Evolutionary conservation across 495 filamentous ascomycete species (phyloP), one percentile per base, ranked within the genome.

Genomic region (Trypethelium eluteriae): DNA sequence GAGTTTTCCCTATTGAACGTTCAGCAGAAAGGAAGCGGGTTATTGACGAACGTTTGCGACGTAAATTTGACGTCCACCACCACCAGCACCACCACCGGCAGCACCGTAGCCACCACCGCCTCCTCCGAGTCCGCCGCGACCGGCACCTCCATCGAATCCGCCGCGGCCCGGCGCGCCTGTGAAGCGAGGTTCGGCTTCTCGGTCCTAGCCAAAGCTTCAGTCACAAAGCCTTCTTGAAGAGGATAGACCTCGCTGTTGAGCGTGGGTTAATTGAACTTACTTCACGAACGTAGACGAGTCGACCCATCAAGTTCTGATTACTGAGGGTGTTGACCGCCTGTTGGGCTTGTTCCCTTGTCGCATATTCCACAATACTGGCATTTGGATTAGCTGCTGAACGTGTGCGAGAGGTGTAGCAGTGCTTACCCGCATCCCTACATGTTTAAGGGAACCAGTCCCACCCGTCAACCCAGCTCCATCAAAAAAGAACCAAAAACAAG

Each of bases 381-480:
- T 10, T 18, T 64, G 35, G 47, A 69, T 80, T 69, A 79, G 72
- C 61, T 63, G 2, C 62, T 16, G 18, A 14, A 61, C 44, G 53
- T 62, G 14, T 57, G 18, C 35, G 16, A 50, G 34, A 32, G 14
- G 11, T 39, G 18, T 46, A 25, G 39, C 57, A 62, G 36, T 62
- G 85, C 91, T 85, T 86, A 96, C 93, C 93, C 95, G 93, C 94
- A 98, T 92, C 95, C 94, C 94, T 98, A 97, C 88, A 96, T 80
- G 81, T 86, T 80, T 83, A 89, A 44, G 89, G 83, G 85, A 91
- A 86, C 69, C 64, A 85, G 86, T 88, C 92, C 92, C 90, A 88
- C 88, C 93, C 93, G 94, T 98, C 93, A 98, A 98, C 91, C 90
- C 91, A 95, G 91, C 88, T 91, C 90, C 91, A 89, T 87, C 86